Evolutionary conservation across 2,329 filamentous ascomycete species (phyloP), one percentile per base, ranked within the genome.

Genomic region (Xylaria sp.): DNA sequence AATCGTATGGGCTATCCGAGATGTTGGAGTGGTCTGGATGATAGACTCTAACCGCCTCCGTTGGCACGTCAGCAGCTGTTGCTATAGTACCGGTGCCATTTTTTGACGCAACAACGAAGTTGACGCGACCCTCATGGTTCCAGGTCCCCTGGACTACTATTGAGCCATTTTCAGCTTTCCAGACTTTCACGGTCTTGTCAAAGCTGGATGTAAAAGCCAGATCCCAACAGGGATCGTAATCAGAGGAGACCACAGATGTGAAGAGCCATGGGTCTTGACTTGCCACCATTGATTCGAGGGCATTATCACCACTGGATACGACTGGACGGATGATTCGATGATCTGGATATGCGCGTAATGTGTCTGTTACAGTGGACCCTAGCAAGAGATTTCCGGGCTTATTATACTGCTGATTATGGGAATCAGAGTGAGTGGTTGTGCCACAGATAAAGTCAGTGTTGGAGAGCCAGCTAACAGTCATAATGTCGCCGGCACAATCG

Each of bases 391-490:
- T 91, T 0, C 89, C 89, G 0, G 87, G 85, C 72, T 88, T 90
- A 73, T 91, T 91, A 74, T 91, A 91, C 70, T 90, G 88, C 74
- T 90, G 88, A 66, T 90, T 91, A 51, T 89, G 86, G 0, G 82
- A 79, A 72, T 91, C 89, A 0, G 88, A 90, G 77, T 91, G 89
- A 0, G 86, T 86, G 0, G 88, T 89, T 0, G 89, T 88, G 41
- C 89, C 89, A 70, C 88, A 89, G n/a, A 91, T 75, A 61, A 90
- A 88, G 18, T 81, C 80, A n/a, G 82, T 76, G 23, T 85, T 75
- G 0, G 86, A 86, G 0, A 87, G 80, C 89, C 89, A 91, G 20
- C 82, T 83, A 58, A 89, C 82, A 2, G 88, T 86, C 25, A 84
- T 82, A 52, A 91, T 85, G 73, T 91, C 89, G 3, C 89, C 89